phyloP scores from a whole-genome alignment of 208 protist genomes.

The Trypanosoma boissoni region DNA sequence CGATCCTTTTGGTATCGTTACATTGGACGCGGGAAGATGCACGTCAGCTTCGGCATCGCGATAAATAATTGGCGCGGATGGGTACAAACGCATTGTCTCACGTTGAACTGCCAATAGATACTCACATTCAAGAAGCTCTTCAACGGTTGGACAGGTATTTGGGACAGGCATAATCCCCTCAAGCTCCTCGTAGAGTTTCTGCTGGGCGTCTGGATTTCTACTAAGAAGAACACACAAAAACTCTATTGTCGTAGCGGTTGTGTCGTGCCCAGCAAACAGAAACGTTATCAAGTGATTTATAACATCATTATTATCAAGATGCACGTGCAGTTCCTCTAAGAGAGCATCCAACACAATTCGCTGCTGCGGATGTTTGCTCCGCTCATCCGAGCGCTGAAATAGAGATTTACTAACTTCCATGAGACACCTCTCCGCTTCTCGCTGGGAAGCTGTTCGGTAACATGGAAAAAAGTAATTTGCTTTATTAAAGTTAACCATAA shows the following conservation, averaged over 20 bases:
- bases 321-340: constrained; percentile 36
- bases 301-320: constrained; percentile 41
- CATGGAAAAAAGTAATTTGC: constrained; percentile 61
- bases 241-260: constrained; percentile 47
- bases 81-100: constrained; percentile 49
- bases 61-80: constrained; percentile 52
- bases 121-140: constrained; percentile 43
- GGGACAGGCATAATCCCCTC: constrained; percentile 33
- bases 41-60: constrained; percentile 43
- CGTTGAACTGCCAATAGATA: constrained; percentile 51
- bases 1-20: constrained; percentile 40
- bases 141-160: constrained; percentile 39
- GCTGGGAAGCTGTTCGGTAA: constrained; percentile 34
- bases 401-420: constrained; percentile 30
- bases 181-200: constrained; percentile 38
- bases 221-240: constrained; percentile 47
- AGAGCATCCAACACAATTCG: constrained; percentile 42
- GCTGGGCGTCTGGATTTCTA: constrained; percentile 32
- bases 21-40: constrained; percentile 38
- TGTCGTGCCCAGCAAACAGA: constrained; percentile 60
- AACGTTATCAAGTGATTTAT: constrained; percentile 54
- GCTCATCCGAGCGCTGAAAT: constrained; percentile 23
- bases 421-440: constrained; percentile 26
- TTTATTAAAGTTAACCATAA: constrained; percentile 38
- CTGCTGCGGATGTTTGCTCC: constrained; percentile 6